Evolutionary conservation across 257 asterid genomes (phyloP).

Genomic region (Catharanthus roseus): DNA sequence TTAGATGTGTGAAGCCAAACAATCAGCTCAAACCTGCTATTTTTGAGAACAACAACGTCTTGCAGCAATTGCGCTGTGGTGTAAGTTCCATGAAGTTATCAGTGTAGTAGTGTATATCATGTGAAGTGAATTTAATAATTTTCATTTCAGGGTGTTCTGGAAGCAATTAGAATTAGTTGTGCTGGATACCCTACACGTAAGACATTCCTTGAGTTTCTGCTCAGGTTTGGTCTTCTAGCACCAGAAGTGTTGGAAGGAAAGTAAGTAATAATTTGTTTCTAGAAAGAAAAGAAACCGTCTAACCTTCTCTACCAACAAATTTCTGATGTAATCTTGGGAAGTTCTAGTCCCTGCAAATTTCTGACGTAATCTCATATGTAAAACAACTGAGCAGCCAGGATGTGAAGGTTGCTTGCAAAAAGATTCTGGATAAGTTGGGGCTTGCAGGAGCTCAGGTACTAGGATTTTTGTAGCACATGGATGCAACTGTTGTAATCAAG

Average conservation of each 20-base stretch:
- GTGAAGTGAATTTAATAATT: neutral
- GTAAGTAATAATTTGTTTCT: conserved; percentile 42
- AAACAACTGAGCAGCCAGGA: conserved; percentile 47
- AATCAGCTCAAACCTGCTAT: conserved; percentile 86
- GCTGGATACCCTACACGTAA: conserved; percentile 98
- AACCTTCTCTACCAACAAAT: neutral
- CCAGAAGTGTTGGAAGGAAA: conserved; percentile 77
- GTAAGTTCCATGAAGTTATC: conserved; percentile 47
- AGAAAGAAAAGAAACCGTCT: neutral
- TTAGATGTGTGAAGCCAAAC: conserved; percentile 98
- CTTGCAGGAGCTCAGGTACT: conserved; percentile 90
- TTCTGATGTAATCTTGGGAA: conserved; percentile 13
- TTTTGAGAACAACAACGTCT: conserved; percentile 76
- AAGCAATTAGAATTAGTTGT: conserved; percentile 97
- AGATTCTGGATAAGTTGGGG: conserved; percentile 72
- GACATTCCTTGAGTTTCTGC: conserved; percentile 83
- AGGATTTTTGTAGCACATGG: conserved; percentile 3
- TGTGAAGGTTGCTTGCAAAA: conserved; percentile 70
- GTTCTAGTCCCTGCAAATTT: conserved; percentile 12
- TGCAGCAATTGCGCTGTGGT: conserved; percentile 99
- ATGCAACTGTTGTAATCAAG: neutral
- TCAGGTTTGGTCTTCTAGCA: conserved; percentile 86
- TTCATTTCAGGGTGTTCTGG: conserved; percentile 69
- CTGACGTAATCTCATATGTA: conserved; percentile 18
- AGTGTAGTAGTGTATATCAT: neutral